A percentile compares a stretch with the other conserved stretches of the same genome.
These are phyloP conservation scores for Paratrypanosoma confusum DNA, from an alignment of 208 protist genomes.

Conservation along the genomic window DNA sequence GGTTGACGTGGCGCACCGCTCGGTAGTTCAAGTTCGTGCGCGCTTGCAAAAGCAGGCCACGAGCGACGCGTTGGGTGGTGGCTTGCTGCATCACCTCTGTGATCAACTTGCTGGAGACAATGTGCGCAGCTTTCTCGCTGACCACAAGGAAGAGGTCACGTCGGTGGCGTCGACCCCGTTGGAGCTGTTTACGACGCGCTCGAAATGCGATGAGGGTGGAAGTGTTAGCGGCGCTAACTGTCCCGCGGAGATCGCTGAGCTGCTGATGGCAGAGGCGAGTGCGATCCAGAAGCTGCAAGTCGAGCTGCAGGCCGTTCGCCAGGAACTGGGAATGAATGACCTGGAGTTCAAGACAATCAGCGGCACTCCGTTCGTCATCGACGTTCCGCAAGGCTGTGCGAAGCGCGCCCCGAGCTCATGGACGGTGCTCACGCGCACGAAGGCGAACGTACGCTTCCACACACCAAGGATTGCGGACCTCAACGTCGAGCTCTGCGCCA, in stretches of 20 bases:
- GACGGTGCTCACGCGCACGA: constrained; percentile 67
- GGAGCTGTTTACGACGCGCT: constrained; percentile 43
- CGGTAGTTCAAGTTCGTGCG: no score
- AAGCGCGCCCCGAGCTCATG: constrained; percentile 40
- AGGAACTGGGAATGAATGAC: constrained; percentile 31
- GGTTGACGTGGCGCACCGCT: constrained; percentile 18
- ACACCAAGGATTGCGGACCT: constrained; percentile 46
- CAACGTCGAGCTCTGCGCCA: constrained; percentile 44
- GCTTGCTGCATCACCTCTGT: no score
- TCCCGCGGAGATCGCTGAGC: no score
- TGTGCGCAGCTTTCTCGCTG: constrained; percentile 20
- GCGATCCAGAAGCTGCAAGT: constrained; percentile 31
- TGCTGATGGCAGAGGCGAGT: no score
- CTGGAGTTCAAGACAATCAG: constrained; percentile 72
- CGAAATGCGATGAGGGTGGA: no score
- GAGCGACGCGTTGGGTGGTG: no score
- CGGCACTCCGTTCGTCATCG: constrained; percentile 67
- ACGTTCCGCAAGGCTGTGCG: constrained; percentile 47
- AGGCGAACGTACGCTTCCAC: constrained; percentile 75
- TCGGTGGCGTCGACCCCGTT: constrained; percentile 40
- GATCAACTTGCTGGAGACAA: constrained; percentile 12
- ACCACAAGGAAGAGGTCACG: constrained; percentile 22
- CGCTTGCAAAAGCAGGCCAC: no score
- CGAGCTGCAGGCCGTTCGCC: constrained; percentile 45
- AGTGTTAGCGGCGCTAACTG: no score